Base-by-base conservation (phyloP, 2,329 filamentous ascomycete species). In the Claviceps spartinae region DNA sequence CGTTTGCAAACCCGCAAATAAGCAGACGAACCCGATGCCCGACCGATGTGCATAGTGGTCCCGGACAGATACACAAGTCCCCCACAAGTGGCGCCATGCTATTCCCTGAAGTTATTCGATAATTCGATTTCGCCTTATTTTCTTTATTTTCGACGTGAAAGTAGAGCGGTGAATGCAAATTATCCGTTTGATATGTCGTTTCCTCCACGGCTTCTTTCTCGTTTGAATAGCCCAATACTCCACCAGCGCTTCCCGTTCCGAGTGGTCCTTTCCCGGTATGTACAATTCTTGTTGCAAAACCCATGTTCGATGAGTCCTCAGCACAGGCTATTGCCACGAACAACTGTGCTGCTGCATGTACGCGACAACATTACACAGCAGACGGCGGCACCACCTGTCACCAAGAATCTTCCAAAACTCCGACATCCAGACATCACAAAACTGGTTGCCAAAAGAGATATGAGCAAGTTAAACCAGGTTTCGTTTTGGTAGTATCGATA, bases 71-170 rank as follows among this genome's bases (percentile, higher is more conserved):
- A 18, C 44, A 46, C 44, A 26, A 30, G 22, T 30, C 37, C 45
- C 49, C 30, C 44, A 22, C 46, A 49, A 30, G 47, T 52, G 46
- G 49, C 46, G 20, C 47, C 52, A 38, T 52, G 38, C 41, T 42
- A 8, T 54, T 41, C 16, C 41, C 41, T 47, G 20, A 46, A 20
- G 41, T 37, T 52, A 13, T 49, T 9, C 20, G 48, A 50, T 24
- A 34, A 43, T 46, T 7, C 26, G 26, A 30, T 30, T 30, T 30
- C 26, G 8, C 26, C 26, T 30, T 30, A 30, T 30, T 30, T 30
- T 30, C 26, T 30, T 30, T 30, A 9, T 30, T 9, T 30, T 22
- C 26, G 26, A 30, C 8, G 26, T 30, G 26, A 9, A 8, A 9
- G 8, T 8, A 30, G 26, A 30, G 26, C 8, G 8, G 26, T 30